Conservation (phyloP, 1,284 basidiomycete genomes). For the Puccinia triticina region DNA sequence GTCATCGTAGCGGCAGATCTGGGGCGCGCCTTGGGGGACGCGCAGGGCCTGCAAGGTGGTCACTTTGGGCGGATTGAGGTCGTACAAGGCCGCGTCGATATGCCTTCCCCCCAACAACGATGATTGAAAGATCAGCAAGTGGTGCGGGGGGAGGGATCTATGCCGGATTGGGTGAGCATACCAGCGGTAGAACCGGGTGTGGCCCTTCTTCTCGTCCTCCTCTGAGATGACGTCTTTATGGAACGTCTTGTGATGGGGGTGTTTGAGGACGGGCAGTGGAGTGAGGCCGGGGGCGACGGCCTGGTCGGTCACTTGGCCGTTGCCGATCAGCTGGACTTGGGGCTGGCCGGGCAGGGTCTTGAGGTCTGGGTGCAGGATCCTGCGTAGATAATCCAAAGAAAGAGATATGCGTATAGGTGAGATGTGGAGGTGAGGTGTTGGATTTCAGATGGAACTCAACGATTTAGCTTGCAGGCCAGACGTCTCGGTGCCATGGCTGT, state of each 20-base stretch:
- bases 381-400: not conserved
- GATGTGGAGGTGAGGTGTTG: not conserved
- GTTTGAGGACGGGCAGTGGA: conserved; percentile 64
- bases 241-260: conserved; percentile 85
- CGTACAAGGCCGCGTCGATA: conserved; percentile 89
- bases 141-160: not conserved
- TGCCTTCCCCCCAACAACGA: conserved; percentile 64
- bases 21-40: conserved; percentile 71
- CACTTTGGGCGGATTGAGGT: conserved; percentile 72
- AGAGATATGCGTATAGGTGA: not conserved
- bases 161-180: conserved; percentile 52
- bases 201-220: conserved; percentile 74
- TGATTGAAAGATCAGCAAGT: conserved; percentile 1
- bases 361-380: conserved; percentile 60
- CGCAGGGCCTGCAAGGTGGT: conserved; percentile 82
- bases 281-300: conserved; percentile 34
- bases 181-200: conserved; percentile 86
- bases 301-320: conserved; percentile 54
- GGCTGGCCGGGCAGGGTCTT: conserved; percentile 59
- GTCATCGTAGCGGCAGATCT: conserved; percentile 82
- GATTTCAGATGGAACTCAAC: not conserved
- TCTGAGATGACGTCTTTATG: conserved; percentile 78
- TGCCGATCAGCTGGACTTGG: conserved; percentile 61
- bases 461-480: conserved; percentile 51
- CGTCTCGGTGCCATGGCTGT: conserved; percentile 57